Percentiles rank a stretch among this genome's conserved stretches.
Conservation (phyloP, 2,329 filamentous ascomycete genomes). For the Metarhizium humberi region DNA sequence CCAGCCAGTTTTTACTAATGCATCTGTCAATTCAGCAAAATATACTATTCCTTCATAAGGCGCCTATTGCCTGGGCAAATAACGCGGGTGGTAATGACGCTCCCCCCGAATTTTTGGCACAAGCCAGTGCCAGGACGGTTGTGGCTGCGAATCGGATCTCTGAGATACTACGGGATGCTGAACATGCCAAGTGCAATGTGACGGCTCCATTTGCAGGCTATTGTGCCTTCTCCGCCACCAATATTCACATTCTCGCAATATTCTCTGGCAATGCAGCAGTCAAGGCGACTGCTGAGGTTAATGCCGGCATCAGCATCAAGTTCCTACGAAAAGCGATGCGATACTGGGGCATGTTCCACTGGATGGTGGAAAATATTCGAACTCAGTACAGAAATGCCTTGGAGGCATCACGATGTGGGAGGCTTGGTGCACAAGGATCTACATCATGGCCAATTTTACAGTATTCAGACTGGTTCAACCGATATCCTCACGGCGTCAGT, state of each 20-base stretch:
- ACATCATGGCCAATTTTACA: constrained; percentile 66
- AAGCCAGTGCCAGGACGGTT: constrained; percentile 66
- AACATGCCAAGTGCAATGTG: constrained; percentile 58
- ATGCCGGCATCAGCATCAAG: constrained; percentile 78
- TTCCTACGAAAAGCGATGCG: constrained; percentile 93
- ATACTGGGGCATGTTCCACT: constrained; percentile 98
- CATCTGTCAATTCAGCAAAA: constrained; percentile 89
- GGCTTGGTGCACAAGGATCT: constrained; percentile 36
- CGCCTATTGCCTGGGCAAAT: constrained; percentile 65
- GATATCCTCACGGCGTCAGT: constrained; percentile 86
- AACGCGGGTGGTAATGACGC: constrained; percentile 58
- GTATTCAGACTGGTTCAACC: constrained; percentile 95
- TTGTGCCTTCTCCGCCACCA: constrained; percentile 85
- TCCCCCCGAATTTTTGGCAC: constrained; percentile 68
- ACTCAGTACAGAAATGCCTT: constrained; percentile 79
- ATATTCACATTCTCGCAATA: constrained; percentile 87
- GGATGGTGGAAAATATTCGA: constrained; percentile 86
- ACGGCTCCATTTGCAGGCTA: constrained; percentile 92
- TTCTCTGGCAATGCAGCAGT: constrained; percentile 75
- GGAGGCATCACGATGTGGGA: constrained; percentile 66
- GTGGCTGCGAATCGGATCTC: constrained; percentile 83
- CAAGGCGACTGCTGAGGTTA: constrained; percentile 70
- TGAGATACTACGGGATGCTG: constrained; percentile 68
- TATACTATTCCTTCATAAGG: constrained; percentile 80
- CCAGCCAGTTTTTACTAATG: constrained; percentile 86